Base-by-base conservation (phyloP, 495 filamentous ascomycete genomes). In the Penicillium roqueforti region DNA sequence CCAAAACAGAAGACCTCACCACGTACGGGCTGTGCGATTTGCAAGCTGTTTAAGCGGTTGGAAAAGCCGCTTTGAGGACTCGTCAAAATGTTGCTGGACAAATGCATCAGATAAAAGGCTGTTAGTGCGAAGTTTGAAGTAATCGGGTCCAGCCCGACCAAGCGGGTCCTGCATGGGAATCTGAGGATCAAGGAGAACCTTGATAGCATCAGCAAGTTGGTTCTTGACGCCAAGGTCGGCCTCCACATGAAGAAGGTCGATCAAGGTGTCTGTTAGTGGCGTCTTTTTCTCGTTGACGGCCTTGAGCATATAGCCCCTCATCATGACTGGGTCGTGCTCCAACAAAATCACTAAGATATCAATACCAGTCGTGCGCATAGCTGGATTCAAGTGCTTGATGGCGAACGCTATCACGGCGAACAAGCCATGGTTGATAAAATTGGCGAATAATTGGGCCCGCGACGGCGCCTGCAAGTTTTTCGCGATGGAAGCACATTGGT, bases 131-230 rank as follows among this genome's bases (percentile, higher is more conserved):
- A 81, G 51, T 68, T 92, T 85, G 43, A 84, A 77, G 57, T 86
- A 84, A 52, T 95, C 91, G 60, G 76, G 81, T 49, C 85, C 84
- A 55, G 78, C 77, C 67, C 88, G 87, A 51, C 73, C 73, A 62
- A 89, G 76, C 47, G 78, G 73, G 49, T 95, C 90, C 56, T 76
- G 76, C 55, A 77, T 46, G 42, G 75, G 70, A 39, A 82, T 80
- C 48, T 84, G 82, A n/a, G 90, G 91, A 61, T 97, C 95, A 16
- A 97, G 80, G 22, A 98, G 76, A 18, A 97, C 86, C 70, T 95
- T 97, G 66, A 98, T 87, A 23, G 93, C 89, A 72, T 98, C 93
- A 10, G 93, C 89, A 61, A 97, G 86, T 65, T 97, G 95, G 25
- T 90, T 91, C 74, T 96, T 96, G 54, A 97, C 90, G 0, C 93